These are phyloP conservation scores for Fusarium chuoi DNA, from an alignment of 2,329 filamentous ascomycete genomes.

Conservation along the genomic window DNA sequence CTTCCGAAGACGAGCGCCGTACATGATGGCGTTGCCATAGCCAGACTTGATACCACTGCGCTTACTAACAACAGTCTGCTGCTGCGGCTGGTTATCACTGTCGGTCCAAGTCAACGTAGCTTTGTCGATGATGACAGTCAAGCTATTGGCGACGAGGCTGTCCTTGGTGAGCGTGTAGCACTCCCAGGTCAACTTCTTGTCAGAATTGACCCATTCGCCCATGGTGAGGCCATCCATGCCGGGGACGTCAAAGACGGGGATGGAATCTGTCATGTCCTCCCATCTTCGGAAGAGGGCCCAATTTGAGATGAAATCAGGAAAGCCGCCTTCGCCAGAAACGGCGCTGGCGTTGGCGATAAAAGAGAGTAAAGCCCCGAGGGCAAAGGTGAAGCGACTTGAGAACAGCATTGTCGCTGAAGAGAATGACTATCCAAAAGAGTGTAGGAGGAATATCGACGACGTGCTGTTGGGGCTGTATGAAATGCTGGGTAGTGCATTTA, in stretches of 20 bases:
- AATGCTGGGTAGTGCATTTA: conserved; percentile 15
- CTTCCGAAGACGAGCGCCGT: conserved; percentile 3
- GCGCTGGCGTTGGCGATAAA: neutral
- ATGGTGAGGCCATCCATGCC: neutral
- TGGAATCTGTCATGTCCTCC: neutral
- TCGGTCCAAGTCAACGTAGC: neutral
- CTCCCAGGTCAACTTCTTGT: conserved; percentile 6
- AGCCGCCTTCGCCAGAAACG: neutral
- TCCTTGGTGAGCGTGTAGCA: conserved; percentile 9
- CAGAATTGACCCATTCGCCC: neutral
- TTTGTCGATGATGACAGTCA: conserved; percentile 4
- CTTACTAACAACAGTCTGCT: conserved; percentile 11
- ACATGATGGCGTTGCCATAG: neutral
- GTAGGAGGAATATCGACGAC: neutral
- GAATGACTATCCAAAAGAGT: neutral
- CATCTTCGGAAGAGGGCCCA: conserved; percentile 1
- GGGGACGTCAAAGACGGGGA: conserved; percentile 10
- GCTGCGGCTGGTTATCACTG: neutral
- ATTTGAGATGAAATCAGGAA: neutral
- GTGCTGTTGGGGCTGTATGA: neutral
- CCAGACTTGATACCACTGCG: neutral
- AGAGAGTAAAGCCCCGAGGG: conserved; percentile 11
- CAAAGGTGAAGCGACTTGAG: conserved; percentile 8
- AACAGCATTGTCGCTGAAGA: conserved; percentile 8
- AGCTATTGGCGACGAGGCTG: neutral